Percentiles rank a stretch among this genome's conserved stretches.
Conservation (phyloP, 257 asterid genomes). For the Nicotiana paniculata region DNA sequence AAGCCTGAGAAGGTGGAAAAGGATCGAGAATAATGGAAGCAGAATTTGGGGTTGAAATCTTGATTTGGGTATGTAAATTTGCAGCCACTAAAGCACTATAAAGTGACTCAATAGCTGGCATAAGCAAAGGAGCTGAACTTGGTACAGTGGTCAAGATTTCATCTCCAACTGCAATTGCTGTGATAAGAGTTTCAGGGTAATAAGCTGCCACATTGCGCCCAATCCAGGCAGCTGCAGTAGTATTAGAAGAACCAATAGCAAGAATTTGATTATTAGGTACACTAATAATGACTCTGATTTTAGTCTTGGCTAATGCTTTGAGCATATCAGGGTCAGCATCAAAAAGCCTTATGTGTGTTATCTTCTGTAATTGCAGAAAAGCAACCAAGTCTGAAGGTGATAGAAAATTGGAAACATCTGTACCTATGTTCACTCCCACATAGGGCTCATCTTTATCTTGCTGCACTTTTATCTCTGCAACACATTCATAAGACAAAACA, state of each 20-base stretch:
- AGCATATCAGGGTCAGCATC: slow-evolving; percentile 74
- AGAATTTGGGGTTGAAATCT: slow-evolving; percentile 76
- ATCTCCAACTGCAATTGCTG: slow-evolving; percentile 85
- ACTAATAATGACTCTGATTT: slow-evolving; percentile 73
- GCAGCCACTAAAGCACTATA: slow-evolving; percentile 82
- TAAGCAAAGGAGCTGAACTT: slow-evolving; percentile 70
- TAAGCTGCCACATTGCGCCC: slow-evolving; percentile 80
- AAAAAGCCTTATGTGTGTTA: slow-evolving; percentile 74
- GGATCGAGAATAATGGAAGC: slow-evolving; percentile 80
- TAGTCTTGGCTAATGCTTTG: slow-evolving; percentile 72
- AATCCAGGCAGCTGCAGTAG: slow-evolving; percentile 95
- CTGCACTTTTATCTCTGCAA: slow-evolving; percentile 54
- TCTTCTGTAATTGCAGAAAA: slow-evolving; percentile 68
- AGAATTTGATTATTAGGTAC: slow-evolving; percentile 94
- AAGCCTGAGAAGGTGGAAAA: slow-evolving; percentile 95
- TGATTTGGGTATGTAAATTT: slow-evolving; percentile 69
- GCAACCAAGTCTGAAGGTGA: slow-evolving; percentile 61
- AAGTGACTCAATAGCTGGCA: slow-evolving; percentile 93
- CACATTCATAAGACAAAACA: neutral
- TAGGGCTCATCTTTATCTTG: slow-evolving; percentile 58
- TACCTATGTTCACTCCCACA: slow-evolving; percentile 93
- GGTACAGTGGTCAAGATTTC: slow-evolving; percentile 82
- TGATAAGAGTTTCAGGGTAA: slow-evolving; percentile 76
- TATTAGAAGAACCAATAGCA: slow-evolving; percentile 88
- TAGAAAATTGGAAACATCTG: slow-evolving; percentile 64